Conservation (phyloP, 306 rosid species). For the Alnus rubra region DNA sequence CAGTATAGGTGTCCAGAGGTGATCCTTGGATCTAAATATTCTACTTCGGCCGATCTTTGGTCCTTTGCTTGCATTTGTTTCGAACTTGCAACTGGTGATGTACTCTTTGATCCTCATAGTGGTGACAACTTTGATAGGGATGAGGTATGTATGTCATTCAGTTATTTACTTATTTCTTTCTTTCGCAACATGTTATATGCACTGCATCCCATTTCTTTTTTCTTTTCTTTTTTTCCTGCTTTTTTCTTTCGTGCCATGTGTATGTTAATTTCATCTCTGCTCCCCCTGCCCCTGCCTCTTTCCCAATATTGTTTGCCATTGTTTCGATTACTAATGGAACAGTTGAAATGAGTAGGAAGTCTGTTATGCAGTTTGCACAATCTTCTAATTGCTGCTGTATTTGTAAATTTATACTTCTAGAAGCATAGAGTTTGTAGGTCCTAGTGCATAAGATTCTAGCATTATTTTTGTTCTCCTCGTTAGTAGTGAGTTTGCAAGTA, state of each 20-base stretch:
- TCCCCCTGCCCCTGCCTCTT: no score
- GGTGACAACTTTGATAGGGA: conserved; percentile 95
- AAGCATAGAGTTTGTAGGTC: background rate
- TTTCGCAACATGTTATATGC: background rate
- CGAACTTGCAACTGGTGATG: conserved; percentile 97
- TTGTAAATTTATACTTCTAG: background rate
- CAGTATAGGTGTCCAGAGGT: conserved; percentile 98
- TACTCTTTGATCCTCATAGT: conserved; percentile 93
- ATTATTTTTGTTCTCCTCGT: background rate
- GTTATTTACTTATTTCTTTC: background rate
- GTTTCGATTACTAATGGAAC: background rate
- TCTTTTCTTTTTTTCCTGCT: background rate
- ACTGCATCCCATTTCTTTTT: background rate
- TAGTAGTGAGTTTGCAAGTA: background rate
- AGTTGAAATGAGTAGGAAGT: background rate
- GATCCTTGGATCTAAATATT: conserved; percentile 88
- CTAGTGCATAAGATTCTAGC: background rate
- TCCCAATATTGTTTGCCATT: background rate
- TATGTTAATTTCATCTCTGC: background rate
- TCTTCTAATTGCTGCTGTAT: background rate
- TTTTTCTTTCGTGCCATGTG: no score
- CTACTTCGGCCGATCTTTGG: conserved; percentile 96
- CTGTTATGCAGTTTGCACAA: background rate
- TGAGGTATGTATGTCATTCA: conserved; percentile 62
- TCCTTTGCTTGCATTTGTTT: conserved; percentile 96